Conservation (phyloP, 2,329 filamentous ascomycete genomes). For the Xylariales sp. region DNA sequence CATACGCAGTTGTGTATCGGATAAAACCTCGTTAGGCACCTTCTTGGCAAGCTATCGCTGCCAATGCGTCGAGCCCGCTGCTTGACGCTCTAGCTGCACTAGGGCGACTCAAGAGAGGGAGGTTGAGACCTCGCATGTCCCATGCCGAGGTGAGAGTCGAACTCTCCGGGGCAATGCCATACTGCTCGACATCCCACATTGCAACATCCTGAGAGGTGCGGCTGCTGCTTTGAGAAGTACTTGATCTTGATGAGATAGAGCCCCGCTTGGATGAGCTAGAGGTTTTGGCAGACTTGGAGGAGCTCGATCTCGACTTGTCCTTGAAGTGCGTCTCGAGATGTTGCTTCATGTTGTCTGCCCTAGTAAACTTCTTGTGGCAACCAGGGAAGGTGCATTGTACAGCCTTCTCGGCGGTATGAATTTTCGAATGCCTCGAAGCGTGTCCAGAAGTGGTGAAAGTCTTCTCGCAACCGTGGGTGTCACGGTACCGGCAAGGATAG, state of each 20-base stretch:
- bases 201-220: constrained; percentile 23
- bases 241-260: constrained; percentile 27
- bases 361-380: constrained; percentile 76
- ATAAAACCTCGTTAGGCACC: constrained; percentile 14
- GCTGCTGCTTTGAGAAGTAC: constrained; percentile 24
- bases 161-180: constrained; percentile 24
- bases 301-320: constrained; percentile 46
- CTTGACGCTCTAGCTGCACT: constrained; percentile 36
- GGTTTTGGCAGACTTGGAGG: constrained; percentile 24
- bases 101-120: constrained; percentile 42
- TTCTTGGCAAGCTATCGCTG: constrained; percentile 50
- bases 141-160: constrained; percentile 32
- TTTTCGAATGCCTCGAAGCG: constrained; percentile 80
- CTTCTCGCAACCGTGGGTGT: constrained; percentile 68
- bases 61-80: constrained; percentile 51
- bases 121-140: constrained; percentile 42
- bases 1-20: not conserved
- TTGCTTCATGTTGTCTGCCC: constrained; percentile 85
- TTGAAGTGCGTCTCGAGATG: constrained; percentile 74
- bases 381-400: constrained; percentile 63
- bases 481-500: constrained; percentile 70
- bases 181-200: constrained; percentile 39
- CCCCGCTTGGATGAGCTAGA: constrained; percentile 22
- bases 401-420: constrained; percentile 77
- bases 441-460: constrained; percentile 82